Evolutionary conservation across 352 stramenopile species (phyloP), one percentile per base, ranked within the genome.

Genomic region (Globisporangium paddicum): DNA sequence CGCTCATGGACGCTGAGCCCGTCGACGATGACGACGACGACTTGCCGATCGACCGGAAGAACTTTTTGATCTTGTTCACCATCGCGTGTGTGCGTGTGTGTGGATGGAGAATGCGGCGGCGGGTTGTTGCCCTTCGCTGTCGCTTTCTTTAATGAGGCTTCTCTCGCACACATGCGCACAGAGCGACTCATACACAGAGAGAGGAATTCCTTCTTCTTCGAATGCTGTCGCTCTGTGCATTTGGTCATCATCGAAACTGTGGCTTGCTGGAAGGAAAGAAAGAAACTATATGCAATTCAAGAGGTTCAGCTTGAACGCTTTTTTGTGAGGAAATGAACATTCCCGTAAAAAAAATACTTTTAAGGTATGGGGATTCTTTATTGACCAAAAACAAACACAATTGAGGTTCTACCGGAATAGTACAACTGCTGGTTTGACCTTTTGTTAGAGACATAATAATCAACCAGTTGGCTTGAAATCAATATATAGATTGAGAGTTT

Each of bases 61-160:
- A 83, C 9, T 63, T 66, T 48, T 71, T 73, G 55, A 83, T 60
- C 54, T 79, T 83, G 65, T 81, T 81, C 37, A 79, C 72, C 74
- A 83, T 83, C 49, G 40, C 25, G 40, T 46, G n/a, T 25, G 6
- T 46, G 40, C 7, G 18, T 5, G 2, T 14, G 6, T 45, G 18
- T 14, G 11, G 10, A 14, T 3, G 40, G 40, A 46, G 40, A 46
- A 46, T 46, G 40, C 40, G 37, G 0, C 37, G 37, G 37, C 37
- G 37, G n/a, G n/a, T n/a, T n/a, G 37, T 42, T 42, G 14, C 37
- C 16, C 19, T 42, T n/a, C 8, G 5, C 8, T 42, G 28, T 41
- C 35, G 14, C 37, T 42, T 42, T 42, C 37, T 42, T n/a, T 16
- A 42, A 42, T 42, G 37, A 42, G 6, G 37, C 35, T 41, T 41